phyloP scores from a whole-genome alignment of 495 filamentous ascomycete genomes.

The Penicillium mononematosum region DNA sequence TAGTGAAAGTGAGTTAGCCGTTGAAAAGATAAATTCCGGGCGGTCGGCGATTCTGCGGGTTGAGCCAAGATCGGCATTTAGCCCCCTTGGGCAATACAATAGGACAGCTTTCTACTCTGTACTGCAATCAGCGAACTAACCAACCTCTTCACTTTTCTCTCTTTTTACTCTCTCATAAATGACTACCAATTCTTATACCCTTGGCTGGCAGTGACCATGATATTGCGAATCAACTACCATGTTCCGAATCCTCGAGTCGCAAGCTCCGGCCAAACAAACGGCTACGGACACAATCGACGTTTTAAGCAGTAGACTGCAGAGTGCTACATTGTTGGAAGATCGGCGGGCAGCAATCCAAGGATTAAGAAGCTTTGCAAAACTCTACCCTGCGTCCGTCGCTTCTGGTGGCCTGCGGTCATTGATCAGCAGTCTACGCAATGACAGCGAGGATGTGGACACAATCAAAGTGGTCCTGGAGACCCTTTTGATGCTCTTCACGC shows the following conservation, averaged over 20 bases:
- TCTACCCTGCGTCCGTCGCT: slow-evolving; percentile 94
- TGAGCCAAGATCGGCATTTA: slow-evolving; percentile 21
- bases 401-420: slow-evolving; percentile 83
- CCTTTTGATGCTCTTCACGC: slow-evolving; percentile 85
- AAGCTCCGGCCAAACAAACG: slow-evolving; percentile 93
- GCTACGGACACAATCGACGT: slow-evolving; percentile 90
- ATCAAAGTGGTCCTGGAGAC: slow-evolving; percentile 93
- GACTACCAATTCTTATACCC: slow-evolving; percentile 28
- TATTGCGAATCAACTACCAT: slow-evolving; percentile 53
- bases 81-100: slow-evolving; percentile 21
- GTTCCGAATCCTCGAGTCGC: slow-evolving; percentile 81
- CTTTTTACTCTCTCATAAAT: slow-evolving; percentile 28
- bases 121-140: slow-evolving; percentile 18
- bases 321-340: slow-evolving; percentile 88
- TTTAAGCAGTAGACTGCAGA: slow-evolving; percentile 79
- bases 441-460: slow-evolving; percentile 95
- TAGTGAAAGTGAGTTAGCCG: slow-evolving; percentile 20
- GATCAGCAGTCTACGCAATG: slow-evolving; percentile 79
- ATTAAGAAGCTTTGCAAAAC: slow-evolving; percentile 90
- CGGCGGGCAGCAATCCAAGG: slow-evolving; percentile 89
- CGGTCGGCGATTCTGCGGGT: slow-evolving; percentile 27
- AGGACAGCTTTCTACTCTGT: slow-evolving; percentile 30
- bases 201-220: slow-evolving; percentile 48
- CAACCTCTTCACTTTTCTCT: slow-evolving; percentile 3
- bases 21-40: slow-evolving; percentile 24